These are phyloP conservation scores for Botrytis tulipae DNA, from an alignment of 2,329 filamentous ascomycete genomes.

Conservation along the genomic window DNA sequence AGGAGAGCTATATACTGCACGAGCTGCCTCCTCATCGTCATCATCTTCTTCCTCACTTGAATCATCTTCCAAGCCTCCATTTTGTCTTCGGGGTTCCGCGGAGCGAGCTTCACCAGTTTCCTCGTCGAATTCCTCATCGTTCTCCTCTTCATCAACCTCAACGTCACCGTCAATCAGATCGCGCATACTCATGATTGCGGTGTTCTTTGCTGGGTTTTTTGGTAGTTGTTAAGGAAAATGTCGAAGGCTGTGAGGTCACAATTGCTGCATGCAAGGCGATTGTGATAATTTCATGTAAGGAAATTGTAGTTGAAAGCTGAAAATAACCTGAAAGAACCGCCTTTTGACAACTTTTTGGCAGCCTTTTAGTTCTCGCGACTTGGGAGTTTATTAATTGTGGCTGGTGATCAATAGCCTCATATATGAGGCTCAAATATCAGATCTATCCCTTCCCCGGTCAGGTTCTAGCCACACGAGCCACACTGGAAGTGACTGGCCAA, in stretches of 20 bases:
- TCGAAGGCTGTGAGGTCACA: neutral
- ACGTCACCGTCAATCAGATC: conserved; percentile 83
- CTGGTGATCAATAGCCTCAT: neutral
- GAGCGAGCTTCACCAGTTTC: conserved; percentile 61
- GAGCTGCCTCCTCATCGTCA: conserved; percentile 82
- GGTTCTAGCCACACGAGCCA: neutral
- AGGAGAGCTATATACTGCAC: conserved; percentile 55
- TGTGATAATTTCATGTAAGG: neutral
- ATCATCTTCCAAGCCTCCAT: conserved; percentile 58
- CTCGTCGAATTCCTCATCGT: conserved; percentile 80
- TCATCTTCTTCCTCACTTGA: conserved; percentile 92
- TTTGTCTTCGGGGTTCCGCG: conserved; percentile 39
- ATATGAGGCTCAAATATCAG: neutral
- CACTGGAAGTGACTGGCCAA: neutral
- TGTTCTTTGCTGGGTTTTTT: conserved; percentile 13
- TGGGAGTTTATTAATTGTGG: conserved; percentile 7
- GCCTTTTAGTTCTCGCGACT: conserved; percentile 22
- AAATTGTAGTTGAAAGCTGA: conserved; percentile 10
- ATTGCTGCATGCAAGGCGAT: conserved; percentile 2
- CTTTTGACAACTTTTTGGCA: conserved; percentile 19
- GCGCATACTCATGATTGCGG: conserved; percentile 63
- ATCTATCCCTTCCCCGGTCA: neutral
- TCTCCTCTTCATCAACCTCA: conserved; percentile 79
- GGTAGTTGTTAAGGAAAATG: conserved; percentile 4
- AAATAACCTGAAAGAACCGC: neutral